These are phyloP conservation scores for Xylaria sp. DNA, from an alignment of 2,329 filamentous ascomycete genomes.

Conservation along the genomic window DNA sequence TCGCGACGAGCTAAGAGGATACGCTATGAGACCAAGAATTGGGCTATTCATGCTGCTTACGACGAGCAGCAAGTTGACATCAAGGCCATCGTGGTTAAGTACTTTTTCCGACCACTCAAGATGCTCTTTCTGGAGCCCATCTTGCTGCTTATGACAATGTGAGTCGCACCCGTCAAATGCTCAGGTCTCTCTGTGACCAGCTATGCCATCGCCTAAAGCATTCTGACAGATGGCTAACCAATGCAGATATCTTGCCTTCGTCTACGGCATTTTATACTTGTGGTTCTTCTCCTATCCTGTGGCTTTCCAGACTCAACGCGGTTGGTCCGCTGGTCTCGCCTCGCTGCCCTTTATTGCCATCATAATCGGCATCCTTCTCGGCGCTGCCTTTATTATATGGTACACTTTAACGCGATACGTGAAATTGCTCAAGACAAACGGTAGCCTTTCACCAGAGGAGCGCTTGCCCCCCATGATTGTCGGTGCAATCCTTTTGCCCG, in stretches of 20 bases:
- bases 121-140: not conserved
- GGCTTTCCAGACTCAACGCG: not conserved
- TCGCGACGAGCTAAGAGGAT: not conserved
- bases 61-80: not conserved
- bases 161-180: not conserved
- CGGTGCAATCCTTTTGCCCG: not conserved
- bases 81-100: not conserved
- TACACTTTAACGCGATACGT: not conserved
- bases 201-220: not conserved
- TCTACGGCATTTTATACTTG: not conserved
- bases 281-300: conserved; percentile 4
- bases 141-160: not conserved
- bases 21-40: not conserved
- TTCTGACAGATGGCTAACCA: not conserved
- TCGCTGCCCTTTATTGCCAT: not conserved
- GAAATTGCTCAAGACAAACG: not conserved
- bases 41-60: not conserved
- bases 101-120: not conserved
- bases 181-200: not conserved
- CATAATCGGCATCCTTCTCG: not conserved
- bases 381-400: not conserved
- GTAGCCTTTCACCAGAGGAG: not conserved
- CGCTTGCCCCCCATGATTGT: conserved; percentile 1
- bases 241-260: not conserved
- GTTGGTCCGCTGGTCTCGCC: not conserved